Percentiles rank a stretch among this genome's conserved stretches.
phyloP scores from a whole-genome alignment of 176 grass and related monocot species.

The sorghum (Sorghum bicolor) region DNA sequence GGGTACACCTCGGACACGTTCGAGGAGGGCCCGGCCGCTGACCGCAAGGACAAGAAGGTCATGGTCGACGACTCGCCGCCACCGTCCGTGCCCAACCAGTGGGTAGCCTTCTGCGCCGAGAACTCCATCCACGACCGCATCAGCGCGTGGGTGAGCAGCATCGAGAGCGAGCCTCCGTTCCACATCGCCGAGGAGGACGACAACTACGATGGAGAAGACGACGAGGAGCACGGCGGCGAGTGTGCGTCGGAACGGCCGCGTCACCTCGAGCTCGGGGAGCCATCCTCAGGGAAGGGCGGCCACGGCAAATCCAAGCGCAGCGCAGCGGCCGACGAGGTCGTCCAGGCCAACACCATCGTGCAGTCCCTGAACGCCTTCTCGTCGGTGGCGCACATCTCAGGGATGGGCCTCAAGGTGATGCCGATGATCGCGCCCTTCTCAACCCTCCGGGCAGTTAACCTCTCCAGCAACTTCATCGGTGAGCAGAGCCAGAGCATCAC shows the following conservation, averaged over 20 bases:
- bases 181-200: constrained; percentile 37
- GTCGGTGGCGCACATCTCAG: constrained; percentile 79
- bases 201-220: neutral
- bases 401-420: constrained; percentile 85
- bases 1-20: constrained; percentile 89
- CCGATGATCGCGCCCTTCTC: constrained; percentile 74
- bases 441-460: constrained; percentile 62
- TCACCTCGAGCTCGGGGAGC: constrained; percentile 45
- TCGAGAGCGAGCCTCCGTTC: constrained; percentile 28
- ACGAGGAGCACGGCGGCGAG: neutral
- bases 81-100: constrained; percentile 50
- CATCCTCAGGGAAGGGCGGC: constrained; percentile 30
- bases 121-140: constrained; percentile 63
- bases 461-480: constrained; percentile 97
- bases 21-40: constrained; percentile 32
- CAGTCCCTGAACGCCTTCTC: constrained; percentile 83
- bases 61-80: constrained; percentile 44
- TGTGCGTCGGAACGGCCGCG: neutral
- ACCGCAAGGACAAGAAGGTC: constrained; percentile 54
- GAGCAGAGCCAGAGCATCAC: too few relatives aligned
- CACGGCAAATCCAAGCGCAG: constrained; percentile 29
- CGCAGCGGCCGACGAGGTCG: constrained; percentile 50
- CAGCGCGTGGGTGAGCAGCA: constrained; percentile 84
- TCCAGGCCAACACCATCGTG: constrained; percentile 79
- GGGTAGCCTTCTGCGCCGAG: constrained; percentile 87